phyloP scores from a whole-genome alignment of 2,329 filamentous ascomycete genomes.

The Xylaria sp. region DNA sequence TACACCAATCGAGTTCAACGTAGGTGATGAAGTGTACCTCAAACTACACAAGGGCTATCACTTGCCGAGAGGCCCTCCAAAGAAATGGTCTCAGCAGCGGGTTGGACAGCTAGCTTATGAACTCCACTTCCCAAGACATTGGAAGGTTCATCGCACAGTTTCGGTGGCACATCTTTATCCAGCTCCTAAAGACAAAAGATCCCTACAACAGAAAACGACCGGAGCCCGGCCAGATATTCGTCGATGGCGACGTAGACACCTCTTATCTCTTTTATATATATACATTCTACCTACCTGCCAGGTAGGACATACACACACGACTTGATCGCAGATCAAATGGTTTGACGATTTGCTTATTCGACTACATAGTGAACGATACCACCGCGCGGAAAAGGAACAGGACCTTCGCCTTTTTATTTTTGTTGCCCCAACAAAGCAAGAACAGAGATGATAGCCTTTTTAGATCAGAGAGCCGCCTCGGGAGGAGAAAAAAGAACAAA shows the following conservation, averaged over 20 bases:
- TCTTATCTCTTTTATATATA: too few species aligned
- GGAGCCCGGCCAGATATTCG: too few species aligned
- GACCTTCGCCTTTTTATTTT: not conserved
- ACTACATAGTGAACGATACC: slow-evolving; percentile 24
- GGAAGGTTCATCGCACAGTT: not conserved
- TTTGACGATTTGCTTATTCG: slow-evolving; percentile 31
- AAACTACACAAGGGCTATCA: not conserved
- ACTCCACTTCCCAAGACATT: slow-evolving; percentile 1
- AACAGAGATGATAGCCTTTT: not conserved
- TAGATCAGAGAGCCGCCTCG: slow-evolving; percentile 20
- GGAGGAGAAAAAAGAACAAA: not conserved
- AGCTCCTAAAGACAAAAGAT: not conserved
- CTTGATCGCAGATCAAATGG: slow-evolving; percentile 7
- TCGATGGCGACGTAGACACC: too few species aligned
- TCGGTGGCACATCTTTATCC: not conserved
- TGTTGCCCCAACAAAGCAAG: slow-evolving; percentile 13
- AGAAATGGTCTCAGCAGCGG: not conserved
- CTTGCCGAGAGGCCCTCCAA: not conserved
- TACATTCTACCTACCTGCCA: too few species aligned
- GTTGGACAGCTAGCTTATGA: not conserved
- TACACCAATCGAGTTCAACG: not conserved
- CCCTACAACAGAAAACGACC: not conserved
- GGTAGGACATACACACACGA: too few species aligned
- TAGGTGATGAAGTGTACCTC: not conserved
- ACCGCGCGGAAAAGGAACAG: slow-evolving; percentile 16